A percentile compares a stretch with the other conserved stretches of the same genome.
These are phyloP conservation scores for Cyclanthera cordifolia DNA, from an alignment of 306 rosid species.

Conservation along the genomic window DNA sequence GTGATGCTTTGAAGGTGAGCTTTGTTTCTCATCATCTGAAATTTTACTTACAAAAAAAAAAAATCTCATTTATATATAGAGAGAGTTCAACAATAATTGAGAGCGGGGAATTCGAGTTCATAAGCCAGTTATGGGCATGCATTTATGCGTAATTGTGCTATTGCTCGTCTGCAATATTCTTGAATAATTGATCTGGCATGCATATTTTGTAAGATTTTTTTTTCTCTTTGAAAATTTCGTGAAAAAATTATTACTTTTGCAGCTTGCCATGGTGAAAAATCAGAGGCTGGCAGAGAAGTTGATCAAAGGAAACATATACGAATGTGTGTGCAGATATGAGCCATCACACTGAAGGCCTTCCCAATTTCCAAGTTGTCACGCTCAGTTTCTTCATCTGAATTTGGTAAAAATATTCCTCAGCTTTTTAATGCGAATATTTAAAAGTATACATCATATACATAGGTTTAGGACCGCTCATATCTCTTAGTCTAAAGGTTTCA, in stretches of 20 bases:
- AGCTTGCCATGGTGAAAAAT: conserved; percentile 99
- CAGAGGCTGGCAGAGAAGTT: conserved; percentile 90
- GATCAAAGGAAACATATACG: conserved; percentile 65
- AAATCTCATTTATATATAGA: too few species aligned
- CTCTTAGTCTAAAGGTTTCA: neutral
- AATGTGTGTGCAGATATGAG: conserved; percentile 81
- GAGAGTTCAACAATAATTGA: too few species aligned
- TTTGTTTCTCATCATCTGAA: too few species aligned
- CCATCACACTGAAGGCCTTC: conserved; percentile 40
- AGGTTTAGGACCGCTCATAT: neutral
- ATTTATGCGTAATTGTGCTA: too few species aligned
- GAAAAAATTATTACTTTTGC: conserved; percentile 19
- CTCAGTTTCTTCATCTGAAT: neutral
- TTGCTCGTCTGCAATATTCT: neutral
- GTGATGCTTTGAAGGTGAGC: conserved; percentile 83
- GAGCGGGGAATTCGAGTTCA: too few species aligned
- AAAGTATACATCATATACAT: neutral
- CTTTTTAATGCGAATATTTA: neutral
- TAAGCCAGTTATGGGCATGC: too few species aligned
- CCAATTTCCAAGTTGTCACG: neutral
- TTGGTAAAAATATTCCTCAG: neutral
- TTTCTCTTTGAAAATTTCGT: neutral
- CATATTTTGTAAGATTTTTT: neutral
- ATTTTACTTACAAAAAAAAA: too few species aligned
- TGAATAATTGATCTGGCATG: neutral